phyloP scores from a whole-genome alignment of 2,329 filamentous ascomycete species.

The Cladobotryum protrusum region DNA sequence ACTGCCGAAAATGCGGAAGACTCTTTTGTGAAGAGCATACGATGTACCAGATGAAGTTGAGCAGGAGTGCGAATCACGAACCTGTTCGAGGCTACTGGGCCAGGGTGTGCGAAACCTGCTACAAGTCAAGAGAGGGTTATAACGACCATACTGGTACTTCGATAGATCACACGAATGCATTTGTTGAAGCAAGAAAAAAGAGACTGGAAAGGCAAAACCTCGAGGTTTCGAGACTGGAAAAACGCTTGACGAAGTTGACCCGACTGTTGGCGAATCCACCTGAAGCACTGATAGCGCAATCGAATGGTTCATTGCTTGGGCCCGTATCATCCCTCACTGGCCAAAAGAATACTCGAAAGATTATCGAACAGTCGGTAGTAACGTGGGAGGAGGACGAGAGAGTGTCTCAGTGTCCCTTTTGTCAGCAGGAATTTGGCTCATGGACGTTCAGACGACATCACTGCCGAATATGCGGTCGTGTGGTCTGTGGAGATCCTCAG shows the following conservation, averaged over 20 bases:
- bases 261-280: slow-evolving; percentile 72
- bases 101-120: slow-evolving; percentile 96
- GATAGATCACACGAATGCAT: slow-evolving; percentile 66
- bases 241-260: slow-evolving; percentile 83
- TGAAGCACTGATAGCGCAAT: slow-evolving; percentile 50
- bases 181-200: slow-evolving; percentile 64
- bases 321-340: slow-evolving; percentile 57
- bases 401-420: slow-evolving; percentile 82
- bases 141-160: slow-evolving; percentile 75
- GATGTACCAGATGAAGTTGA: slow-evolving; percentile 99
- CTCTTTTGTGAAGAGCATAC: slow-evolving; percentile 97
- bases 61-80: slow-evolving; percentile 80
- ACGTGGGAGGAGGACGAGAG: slow-evolving; percentile 88
- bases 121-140: slow-evolving; percentile 92
- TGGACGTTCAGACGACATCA: slow-evolving; percentile 94
- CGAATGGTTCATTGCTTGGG: slow-evolving; percentile 49
- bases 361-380: slow-evolving; percentile 85
- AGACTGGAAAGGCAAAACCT: slow-evolving; percentile 79
- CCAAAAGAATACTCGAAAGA: slow-evolving; percentile 69
- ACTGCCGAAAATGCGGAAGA: slow-evolving; percentile 87
- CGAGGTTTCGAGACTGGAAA: slow-evolving; percentile 85
- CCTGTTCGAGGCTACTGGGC: slow-evolving; percentile 89
- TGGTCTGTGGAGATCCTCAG: slow-evolving; percentile 82
- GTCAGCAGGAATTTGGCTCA: slow-evolving; percentile 88
- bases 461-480: slow-evolving; percentile 85